Base-by-base conservation (phyloP, 176 grass and related monocot genomes). In the Oropetium thomaeum region DNA sequence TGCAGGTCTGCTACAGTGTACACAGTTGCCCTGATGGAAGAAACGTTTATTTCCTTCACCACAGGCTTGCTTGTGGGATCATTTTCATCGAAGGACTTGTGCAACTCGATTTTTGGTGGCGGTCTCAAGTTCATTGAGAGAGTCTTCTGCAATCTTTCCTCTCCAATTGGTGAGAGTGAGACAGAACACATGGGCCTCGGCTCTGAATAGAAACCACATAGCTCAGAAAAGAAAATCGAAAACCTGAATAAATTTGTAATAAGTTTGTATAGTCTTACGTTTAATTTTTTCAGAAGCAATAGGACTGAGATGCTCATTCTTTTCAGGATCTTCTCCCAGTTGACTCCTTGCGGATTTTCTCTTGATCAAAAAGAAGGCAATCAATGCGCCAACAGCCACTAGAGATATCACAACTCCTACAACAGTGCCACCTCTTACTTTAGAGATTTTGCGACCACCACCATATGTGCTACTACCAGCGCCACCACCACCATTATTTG, bases 1-100 rank as follows among this genome's bases (percentile, higher is more conserved):
- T 97, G 94, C 55, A 97, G 65, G 51, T 97, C 94, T 65, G 90
- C 94, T 31, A 97, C 88, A 3, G 81, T 91, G 81, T 97, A 97
- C 63, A 40, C 70, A 67, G 74, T 90, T 53, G 86, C 86, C 73
- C 79, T 87, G 60, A 97, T 89, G 60, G 86, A 66, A 76, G 80
- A 73, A 30, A 79, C 26, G 51, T 68, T 68, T 29, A 76, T 75
- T 59, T 81, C 83, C 81, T 85, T 91, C 22, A 23, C 0, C 19
- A 73, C 57, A 69, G 70, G 51, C 39, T 83, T 93, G 74, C 80
- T 87, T 23, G 73, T 75, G 64, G 58, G 73, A 38, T 91, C 86
- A 79, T 76, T 83, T 85, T 93, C 81, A 30, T 91, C 78, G 10
- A 67, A 89, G 83, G 83, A 89, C 57, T 79, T 87, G 70, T 87